Evolutionary conservation across 345 rosid genomes (phyloP).

Genomic region (Citrus cavaleriei): DNA sequence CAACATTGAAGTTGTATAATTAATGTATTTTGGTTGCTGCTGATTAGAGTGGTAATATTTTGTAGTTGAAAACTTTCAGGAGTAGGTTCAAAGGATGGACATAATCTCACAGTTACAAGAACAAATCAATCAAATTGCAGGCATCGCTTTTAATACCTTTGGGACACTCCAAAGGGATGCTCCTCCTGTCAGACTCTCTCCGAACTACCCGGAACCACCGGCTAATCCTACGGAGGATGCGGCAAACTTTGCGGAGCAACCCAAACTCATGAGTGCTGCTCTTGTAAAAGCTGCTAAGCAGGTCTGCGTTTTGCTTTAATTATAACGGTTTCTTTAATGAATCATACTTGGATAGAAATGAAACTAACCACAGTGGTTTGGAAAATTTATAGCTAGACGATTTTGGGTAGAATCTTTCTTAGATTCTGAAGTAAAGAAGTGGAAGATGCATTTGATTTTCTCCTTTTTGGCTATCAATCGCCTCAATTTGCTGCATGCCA

Average conservation of each 20-base stretch:
- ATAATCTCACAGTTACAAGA: constrained; percentile 94
- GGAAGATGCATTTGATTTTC: neutral
- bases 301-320: constrained; percentile 24
- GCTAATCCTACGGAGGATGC: constrained; percentile 53
- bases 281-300: constrained; percentile 94
- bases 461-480: neutral
- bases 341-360: neutral
- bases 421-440: neutral
- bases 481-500: neutral
- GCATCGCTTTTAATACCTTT: constrained; percentile 72
- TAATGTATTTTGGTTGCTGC: too few relatives aligned
- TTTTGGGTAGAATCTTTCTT: neutral
- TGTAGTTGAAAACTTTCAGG: neutral
- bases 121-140: constrained; percentile 72
- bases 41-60: neutral
- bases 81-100: constrained; percentile 46
- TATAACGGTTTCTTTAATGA: neutral
- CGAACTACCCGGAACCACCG: constrained; percentile 78
- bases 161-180: constrained; percentile 85
- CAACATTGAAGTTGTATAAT: too few relatives aligned
- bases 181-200: constrained; percentile 74
- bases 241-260: constrained; percentile 55
- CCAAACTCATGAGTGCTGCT: constrained; percentile 73
- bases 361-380: neutral
- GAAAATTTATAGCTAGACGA: neutral